Percentiles rank a stretch among this genome's conserved stretches.
phyloP scores from a whole-genome alignment of 345 rosid genomes.

The Viola odorata region DNA sequence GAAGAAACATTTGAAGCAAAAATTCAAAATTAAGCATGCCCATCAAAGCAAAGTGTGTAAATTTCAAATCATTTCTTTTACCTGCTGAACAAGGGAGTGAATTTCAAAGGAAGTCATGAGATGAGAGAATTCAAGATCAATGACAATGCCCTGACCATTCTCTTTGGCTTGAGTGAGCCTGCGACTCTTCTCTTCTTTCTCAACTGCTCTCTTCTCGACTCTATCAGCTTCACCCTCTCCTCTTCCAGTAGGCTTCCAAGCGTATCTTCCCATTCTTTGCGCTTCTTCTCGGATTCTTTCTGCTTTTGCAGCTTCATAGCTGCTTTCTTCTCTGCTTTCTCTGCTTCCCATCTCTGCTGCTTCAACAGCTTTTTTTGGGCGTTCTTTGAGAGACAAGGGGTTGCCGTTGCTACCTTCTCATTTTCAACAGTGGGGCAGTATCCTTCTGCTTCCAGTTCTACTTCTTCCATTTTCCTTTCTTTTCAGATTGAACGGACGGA shows the following conservation, averaged over 20 bases:
- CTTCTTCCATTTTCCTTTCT: neutral
- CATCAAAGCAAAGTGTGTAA: too few species aligned
- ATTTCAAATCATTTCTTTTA: neutral
- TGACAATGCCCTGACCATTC: constrained; percentile 60
- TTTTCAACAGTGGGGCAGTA: neutral
- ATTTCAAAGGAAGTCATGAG: constrained; percentile 74
- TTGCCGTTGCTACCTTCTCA: neutral
- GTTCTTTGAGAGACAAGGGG: constrained; percentile 47
- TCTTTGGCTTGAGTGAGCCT: constrained; percentile 55
- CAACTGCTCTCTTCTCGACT: constrained; percentile 69
- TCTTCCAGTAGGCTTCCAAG: constrained; percentile 23
- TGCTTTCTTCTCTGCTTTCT: constrained; percentile 93
- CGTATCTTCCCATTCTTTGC: constrained; percentile 53
- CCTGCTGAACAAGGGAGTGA: constrained; percentile 92
- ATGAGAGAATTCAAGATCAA: constrained; percentile 75
- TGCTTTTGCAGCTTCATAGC: constrained; percentile 55
- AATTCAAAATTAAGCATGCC: too few species aligned
- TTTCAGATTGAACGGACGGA: too few species aligned
- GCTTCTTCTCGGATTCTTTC: constrained; percentile 58
- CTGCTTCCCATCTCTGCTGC: constrained; percentile 66
- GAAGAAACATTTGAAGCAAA: too few species aligned
- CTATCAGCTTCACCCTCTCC: constrained; percentile 45
- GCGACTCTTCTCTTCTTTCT: constrained; percentile 54
- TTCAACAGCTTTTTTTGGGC: constrained; percentile 80
- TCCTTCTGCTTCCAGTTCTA: neutral